Percentiles rank a stretch among this genome's conserved stretches.
Conservation (phyloP, 345 rosid genomes). For the Rhodomyrtus tomentosa region DNA sequence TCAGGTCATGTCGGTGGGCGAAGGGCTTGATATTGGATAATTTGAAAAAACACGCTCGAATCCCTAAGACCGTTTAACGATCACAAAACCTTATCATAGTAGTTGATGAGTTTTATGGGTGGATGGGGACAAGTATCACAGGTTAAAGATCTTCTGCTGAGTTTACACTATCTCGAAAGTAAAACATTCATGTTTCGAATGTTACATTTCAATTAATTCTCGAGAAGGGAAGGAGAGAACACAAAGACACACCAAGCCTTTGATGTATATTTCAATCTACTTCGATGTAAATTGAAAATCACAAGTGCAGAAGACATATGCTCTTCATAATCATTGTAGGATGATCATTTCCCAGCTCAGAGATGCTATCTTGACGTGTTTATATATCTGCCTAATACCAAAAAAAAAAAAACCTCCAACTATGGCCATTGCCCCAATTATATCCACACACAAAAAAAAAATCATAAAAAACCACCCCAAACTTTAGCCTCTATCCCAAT, state of each 20-base stretch:
- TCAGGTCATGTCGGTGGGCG: too few species aligned
- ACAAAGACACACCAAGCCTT: fast-evolving
- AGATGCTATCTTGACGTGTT: neutral
- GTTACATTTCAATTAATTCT: fast-evolving
- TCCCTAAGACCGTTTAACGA: neutral
- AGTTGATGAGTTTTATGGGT: neutral
- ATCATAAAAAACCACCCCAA: too few species aligned
- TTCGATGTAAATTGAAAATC: neutral
- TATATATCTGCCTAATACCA: too few species aligned
- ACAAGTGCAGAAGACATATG: neutral
- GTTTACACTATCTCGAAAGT: neutral
- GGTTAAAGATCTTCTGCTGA: neutral
- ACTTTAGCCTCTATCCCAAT: too few species aligned
- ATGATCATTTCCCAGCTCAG: neutral
- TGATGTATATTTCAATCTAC: neutral
- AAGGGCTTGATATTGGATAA: neutral
- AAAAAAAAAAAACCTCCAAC: too few species aligned
- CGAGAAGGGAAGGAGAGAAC: neutral
- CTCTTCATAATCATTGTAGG: neutral
- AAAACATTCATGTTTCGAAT: neutral
- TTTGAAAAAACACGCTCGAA: neutral
- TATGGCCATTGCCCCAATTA: too few species aligned
- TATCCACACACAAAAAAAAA: too few species aligned
- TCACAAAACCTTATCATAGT: neutral
- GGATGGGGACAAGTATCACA: neutral